Percentiles rank a stretch among this genome's conserved stretches.
phyloP scores from a whole-genome alignment of 1,284 basidiomycete species.

The Pterula multifida region DNA sequence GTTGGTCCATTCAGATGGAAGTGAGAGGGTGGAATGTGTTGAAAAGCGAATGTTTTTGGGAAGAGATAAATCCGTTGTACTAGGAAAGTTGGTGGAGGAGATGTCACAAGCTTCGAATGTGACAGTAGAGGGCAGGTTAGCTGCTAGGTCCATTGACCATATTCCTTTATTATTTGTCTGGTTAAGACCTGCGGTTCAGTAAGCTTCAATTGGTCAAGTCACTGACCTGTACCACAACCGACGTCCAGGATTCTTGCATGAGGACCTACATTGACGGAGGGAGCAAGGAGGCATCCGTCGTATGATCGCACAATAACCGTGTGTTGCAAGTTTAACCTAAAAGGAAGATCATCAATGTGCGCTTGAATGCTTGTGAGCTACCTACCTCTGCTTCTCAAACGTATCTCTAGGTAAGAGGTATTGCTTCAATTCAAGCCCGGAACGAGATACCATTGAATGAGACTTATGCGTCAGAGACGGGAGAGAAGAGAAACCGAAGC shows the following conservation, averaged over 20 bases:
- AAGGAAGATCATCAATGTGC: neutral
- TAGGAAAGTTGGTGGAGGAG: constrained; percentile 10
- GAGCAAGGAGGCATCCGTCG: neutral
- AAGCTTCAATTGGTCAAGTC: neutral
- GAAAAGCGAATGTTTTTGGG: constrained; percentile 9
- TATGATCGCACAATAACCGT: neutral
- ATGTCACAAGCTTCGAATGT: constrained; percentile 12
- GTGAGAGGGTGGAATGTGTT: constrained; percentile 9
- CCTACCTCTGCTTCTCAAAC: neutral
- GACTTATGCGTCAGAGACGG: too few relatives aligned
- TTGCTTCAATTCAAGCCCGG: too few relatives aligned
- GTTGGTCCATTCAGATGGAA: constrained; percentile 11
- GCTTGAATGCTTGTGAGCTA: neutral
- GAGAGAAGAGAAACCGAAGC: too few relatives aligned
- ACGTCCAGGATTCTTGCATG: neutral
- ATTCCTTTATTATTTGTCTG: constrained; percentile 1
- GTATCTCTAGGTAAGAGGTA: neutral
- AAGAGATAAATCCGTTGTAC: neutral
- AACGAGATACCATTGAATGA: too few relatives aligned
- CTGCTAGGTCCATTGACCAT: constrained; percentile 7
- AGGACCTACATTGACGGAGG: neutral
- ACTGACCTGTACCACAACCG: neutral
- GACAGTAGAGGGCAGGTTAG: constrained; percentile 5
- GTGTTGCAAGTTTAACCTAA: neutral
- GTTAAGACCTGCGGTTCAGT: neutral